Conservation (phyloP, 495 filamentous ascomycete genomes). For the Trichoderma asperelloides region DNA sequence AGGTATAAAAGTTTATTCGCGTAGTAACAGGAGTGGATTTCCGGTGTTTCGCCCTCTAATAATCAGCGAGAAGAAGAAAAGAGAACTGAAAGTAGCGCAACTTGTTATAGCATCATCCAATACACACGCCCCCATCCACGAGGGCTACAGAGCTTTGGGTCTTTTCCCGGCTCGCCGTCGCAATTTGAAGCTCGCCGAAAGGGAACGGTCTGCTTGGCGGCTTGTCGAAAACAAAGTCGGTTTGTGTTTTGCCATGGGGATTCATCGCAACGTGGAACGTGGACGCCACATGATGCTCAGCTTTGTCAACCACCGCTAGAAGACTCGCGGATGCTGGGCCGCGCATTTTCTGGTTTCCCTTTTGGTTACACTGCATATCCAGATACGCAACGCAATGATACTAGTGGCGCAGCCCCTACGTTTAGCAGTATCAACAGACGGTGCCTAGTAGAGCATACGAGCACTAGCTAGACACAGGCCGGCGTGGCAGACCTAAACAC, state of each 20-base stretch:
- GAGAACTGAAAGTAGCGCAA: too few species aligned
- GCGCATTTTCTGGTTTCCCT: not conserved
- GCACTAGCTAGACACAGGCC: too few species aligned
- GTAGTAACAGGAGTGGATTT: too few species aligned
- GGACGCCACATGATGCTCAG: conserved; percentile 1
- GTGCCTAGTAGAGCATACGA: too few species aligned
- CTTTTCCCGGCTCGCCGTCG: not conserved
- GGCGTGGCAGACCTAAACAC: not conserved
- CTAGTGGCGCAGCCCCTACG: not conserved
- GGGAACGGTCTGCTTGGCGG: not conserved
- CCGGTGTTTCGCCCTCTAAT: too few species aligned
- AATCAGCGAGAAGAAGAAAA: not conserved
- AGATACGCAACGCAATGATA: not conserved
- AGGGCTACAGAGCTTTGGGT: not conserved
- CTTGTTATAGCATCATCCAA: too few species aligned
- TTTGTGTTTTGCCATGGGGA: not conserved
- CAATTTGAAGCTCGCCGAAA: not conserved
- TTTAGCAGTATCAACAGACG: not conserved
- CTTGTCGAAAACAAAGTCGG: not conserved
- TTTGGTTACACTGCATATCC: not conserved
- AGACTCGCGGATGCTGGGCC: not conserved
- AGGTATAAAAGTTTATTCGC: not conserved
- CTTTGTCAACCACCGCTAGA: not conserved
- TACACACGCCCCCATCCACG: not conserved
- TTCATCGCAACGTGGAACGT: conserved; percentile 5